Evolutionary conservation across 208 protist species (phyloP).

Genomic region (Tritrichomonas musculus): DNA sequence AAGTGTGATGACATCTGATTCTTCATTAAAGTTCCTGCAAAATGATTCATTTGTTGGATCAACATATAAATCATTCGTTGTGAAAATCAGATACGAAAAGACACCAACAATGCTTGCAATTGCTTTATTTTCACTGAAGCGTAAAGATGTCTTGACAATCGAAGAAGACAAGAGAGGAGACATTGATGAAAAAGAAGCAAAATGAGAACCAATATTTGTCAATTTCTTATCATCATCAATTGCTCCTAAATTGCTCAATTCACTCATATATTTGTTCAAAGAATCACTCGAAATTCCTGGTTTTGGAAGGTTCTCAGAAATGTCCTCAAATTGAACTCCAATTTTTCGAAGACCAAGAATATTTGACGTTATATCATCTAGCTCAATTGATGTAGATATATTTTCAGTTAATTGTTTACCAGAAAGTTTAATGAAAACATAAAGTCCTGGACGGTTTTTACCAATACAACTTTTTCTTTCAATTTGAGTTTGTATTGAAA

Average conservation of each 20-base stretch:
- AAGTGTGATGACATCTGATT: slow-evolving; percentile 7
- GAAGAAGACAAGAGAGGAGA: neutral
- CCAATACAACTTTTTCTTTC: neutral
- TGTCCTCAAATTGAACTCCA: neutral
- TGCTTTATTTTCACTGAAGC: too few species aligned
- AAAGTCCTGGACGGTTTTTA: neutral
- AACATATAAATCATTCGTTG: neutral
- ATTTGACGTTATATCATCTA: neutral
- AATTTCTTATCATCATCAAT: neutral
- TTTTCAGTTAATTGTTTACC: neutral
- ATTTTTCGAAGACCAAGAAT: neutral
- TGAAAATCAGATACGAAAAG: neutral
- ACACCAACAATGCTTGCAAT: neutral
- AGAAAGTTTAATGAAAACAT: neutral
- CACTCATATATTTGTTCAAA: neutral
- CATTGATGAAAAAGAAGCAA: neutral
- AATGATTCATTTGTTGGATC: neutral
- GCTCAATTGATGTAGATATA: neutral
- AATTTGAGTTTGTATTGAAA: neutral
- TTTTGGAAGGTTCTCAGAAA: neutral
- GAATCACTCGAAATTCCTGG: neutral
- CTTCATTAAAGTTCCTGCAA: neutral
- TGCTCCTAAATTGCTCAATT: neutral
- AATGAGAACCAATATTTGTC: neutral
- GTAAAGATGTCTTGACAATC: neutral